These are phyloP conservation scores for Silene conica DNA, from an alignment of 148 eudicot species.

Conservation along the genomic window DNA sequence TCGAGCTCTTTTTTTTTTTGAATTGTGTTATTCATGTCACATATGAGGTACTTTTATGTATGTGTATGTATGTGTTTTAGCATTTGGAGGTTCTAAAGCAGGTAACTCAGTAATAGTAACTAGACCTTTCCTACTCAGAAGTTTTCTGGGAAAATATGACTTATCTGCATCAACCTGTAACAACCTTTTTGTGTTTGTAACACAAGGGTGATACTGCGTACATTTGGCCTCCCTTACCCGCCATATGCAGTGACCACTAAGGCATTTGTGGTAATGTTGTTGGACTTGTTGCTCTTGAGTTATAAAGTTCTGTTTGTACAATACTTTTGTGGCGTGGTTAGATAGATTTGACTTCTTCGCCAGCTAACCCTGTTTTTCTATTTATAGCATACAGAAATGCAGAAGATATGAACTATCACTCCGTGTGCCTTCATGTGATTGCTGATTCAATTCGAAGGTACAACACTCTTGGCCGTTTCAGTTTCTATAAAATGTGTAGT, in stretches of 20 bases:
- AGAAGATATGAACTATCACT: constrained; percentile 95
- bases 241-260: not conserved
- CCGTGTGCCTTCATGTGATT: constrained; percentile 92
- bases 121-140: not conserved
- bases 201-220: no score
- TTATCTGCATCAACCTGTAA: not conserved
- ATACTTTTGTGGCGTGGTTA: not conserved
- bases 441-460: constrained; percentile 98
- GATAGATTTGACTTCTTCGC: not conserved
- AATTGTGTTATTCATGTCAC: not conserved
- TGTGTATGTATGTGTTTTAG: not conserved
- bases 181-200: no score
- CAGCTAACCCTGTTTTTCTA: not conserved
- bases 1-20: not conserved
- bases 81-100: not conserved
- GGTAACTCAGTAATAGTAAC: no score
- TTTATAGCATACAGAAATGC: constrained; percentile 89
- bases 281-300: not conserved
- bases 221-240: not conserved
- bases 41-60: not conserved
- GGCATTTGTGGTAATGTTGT: not conserved
- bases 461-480: constrained; percentile 9
- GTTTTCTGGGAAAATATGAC: not conserved
- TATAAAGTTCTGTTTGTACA: not conserved
- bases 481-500: not conserved